A percentile compares a stretch with the other conserved stretches of the same genome.
Evolutionary conservation across 805 yeast genomes (phyloP).

Genomic region (Candida stauntonica): DNA sequence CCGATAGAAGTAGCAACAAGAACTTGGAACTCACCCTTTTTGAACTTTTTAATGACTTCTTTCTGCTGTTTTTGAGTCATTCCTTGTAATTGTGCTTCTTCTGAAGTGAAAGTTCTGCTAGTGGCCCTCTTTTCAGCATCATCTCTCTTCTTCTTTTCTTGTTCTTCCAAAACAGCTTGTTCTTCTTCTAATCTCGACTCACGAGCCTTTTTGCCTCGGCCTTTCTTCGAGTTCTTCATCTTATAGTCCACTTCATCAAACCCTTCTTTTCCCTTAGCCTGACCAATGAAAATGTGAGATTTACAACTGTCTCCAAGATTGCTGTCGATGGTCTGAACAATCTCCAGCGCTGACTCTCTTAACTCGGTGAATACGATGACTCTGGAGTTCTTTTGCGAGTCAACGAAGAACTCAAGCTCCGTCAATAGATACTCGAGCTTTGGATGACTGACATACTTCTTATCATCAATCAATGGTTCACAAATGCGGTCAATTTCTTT

Average conservation of each 20-base stretch:
- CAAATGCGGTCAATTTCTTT: slow-evolving; percentile 41
- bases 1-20: slow-evolving; percentile 96
- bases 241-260: slow-evolving; percentile 54
- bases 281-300: slow-evolving; percentile 93
- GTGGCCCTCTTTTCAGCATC: slow-evolving; percentile 32
- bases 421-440: slow-evolving; percentile 59
- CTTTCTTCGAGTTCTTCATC: slow-evolving; percentile 40
- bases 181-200: slow-evolving; percentile 31
- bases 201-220: slow-evolving; percentile 37
- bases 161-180: slow-evolving; percentile 27
- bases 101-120: slow-evolving; percentile 58
- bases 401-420: slow-evolving; percentile 55
- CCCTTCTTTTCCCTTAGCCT: slow-evolving; percentile 67
- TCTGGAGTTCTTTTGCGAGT: slow-evolving; percentile 47
- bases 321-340: slow-evolving; percentile 59
- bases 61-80: slow-evolving; percentile 91
- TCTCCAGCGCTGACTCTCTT: slow-evolving; percentile 87
- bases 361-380: slow-evolving; percentile 86
- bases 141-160: slow-evolving; percentile 29
- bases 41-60: slow-evolving; percentile 69
- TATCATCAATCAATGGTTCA: slow-evolving; percentile 37
- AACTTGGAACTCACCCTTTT: slow-evolving; percentile 66
- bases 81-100: slow-evolving; percentile 72
- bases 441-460: slow-evolving; percentile 56
- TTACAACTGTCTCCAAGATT: slow-evolving; percentile 35